A percentile compares a stretch with the other conserved stretches of the same genome.
These are phyloP conservation scores for Nidularia pulvinata DNA, from an alignment of 768 basidiomycete species.

Conservation along the genomic window DNA sequence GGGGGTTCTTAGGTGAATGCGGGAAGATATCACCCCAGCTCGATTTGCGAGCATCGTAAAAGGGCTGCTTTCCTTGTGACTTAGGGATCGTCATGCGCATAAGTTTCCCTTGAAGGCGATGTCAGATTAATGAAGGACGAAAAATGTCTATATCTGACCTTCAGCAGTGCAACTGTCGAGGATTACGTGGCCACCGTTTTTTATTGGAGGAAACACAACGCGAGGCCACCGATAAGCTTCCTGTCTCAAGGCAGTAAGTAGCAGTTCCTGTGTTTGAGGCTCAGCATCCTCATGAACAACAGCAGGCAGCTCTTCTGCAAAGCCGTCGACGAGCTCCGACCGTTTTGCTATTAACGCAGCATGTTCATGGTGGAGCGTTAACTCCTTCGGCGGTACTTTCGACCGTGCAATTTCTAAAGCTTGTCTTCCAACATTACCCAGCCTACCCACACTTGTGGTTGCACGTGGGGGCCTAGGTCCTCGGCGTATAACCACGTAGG, in stretches of 20 bases:
- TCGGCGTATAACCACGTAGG: slow-evolving; percentile 86
- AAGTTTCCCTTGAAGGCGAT: slow-evolving; percentile 69
- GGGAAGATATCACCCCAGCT: slow-evolving; percentile 97
- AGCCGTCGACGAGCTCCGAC: no score
- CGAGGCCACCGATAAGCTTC: slow-evolving; percentile 92
- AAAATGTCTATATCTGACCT: slow-evolving; percentile 44
- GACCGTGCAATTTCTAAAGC: no score
- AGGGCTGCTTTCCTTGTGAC: slow-evolving; percentile 94
- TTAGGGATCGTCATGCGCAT: slow-evolving; percentile 91
- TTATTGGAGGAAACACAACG: slow-evolving; percentile 89
- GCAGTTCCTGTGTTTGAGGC: slow-evolving; percentile 16
- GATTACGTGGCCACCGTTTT: slow-evolving; percentile 89
- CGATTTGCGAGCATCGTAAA: slow-evolving; percentile 93
- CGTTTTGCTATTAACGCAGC: no score
- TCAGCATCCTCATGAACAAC: not conserved
- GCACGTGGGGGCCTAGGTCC: slow-evolving; percentile 61
- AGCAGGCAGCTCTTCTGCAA: no score
- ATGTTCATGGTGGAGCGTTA: no score
- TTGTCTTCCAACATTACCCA: slow-evolving; percentile 47
- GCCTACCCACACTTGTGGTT: slow-evolving; percentile 40
- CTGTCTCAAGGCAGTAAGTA: slow-evolving; percentile 56
- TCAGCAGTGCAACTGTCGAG: slow-evolving; percentile 85
- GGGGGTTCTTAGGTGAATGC: slow-evolving; percentile 78
- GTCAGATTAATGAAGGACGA: not conserved
- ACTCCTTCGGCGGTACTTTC: no score